A percentile compares a stretch with the other conserved stretches of the same genome.
phyloP scores from a whole-genome alignment of 2,329 filamentous ascomycete species.

The Botrytis pseudocinerea region DNA sequence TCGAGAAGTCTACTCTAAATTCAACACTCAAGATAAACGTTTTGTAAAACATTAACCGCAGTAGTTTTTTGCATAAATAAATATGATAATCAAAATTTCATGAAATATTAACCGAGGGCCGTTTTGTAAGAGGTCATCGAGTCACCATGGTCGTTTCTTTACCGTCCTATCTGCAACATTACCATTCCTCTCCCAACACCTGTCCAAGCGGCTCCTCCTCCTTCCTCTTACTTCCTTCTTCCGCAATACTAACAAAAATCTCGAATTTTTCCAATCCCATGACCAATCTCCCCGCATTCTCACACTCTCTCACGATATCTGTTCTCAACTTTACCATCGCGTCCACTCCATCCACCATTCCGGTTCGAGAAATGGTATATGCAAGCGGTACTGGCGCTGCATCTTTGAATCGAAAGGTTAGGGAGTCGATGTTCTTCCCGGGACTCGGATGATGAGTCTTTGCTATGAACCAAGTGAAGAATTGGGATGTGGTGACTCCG shows the following conservation, averaged over 20 bases:
- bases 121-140: neutral
- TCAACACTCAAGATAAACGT: neutral
- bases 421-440: neutral
- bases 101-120: neutral
- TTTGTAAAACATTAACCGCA: neutral
- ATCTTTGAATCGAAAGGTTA: slow-evolving; percentile 2
- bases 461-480: neutral
- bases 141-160: neutral
- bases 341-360: neutral
- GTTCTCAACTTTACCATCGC: neutral
- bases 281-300: neutral
- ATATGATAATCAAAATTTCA: neutral
- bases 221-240: neutral
- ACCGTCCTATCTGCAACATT: neutral
- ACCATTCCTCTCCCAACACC: neutral
- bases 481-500: neutral
- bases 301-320: neutral
- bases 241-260: neutral
- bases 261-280: neutral
- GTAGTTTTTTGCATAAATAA: neutral
- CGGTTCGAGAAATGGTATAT: neutral
- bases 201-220: neutral
- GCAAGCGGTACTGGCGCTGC: neutral
- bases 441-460: neutral
- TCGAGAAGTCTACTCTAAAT: neutral